A percentile compares a stretch with the other conserved stretches of the same genome.
phyloP scores from a whole-genome alignment of 2,329 filamentous ascomycete species.

The Coniella vitis region DNA sequence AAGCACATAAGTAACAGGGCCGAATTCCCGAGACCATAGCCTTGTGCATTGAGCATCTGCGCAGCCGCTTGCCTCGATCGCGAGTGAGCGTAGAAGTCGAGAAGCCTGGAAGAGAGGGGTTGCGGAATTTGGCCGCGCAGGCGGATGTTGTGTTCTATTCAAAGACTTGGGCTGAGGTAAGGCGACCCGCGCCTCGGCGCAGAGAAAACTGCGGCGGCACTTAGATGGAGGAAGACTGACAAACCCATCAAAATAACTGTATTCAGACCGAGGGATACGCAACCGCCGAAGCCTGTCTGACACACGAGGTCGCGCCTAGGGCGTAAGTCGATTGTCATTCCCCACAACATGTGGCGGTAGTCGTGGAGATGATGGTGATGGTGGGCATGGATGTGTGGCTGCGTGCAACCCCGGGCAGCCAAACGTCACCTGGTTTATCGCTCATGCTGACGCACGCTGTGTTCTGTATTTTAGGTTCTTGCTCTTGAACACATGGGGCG shows the following conservation, averaged over 20 bases:
- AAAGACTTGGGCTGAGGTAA: constrained; percentile 61
- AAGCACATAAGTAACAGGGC: constrained; percentile 37
- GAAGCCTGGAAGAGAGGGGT: constrained; percentile 56
- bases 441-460: constrained; percentile 1
- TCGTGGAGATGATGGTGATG: not conserved
- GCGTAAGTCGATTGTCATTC: constrained; percentile 33
- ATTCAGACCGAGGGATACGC: constrained; percentile 26
- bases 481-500: constrained; percentile 39
- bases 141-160: constrained; percentile 72
- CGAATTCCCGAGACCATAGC: constrained; percentile 56
- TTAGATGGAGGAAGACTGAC: constrained; percentile 3
- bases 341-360: not conserved
- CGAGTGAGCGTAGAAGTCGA: constrained; percentile 65
- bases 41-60: constrained; percentile 51
- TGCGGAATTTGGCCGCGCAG: constrained; percentile 51
- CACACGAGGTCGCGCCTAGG: constrained; percentile 32
- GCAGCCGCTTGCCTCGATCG: constrained; percentile 34
- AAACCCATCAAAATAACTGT: not conserved
- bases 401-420: not conserved
- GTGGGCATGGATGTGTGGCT: not conserved
- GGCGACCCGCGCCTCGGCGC: constrained; percentile 19
- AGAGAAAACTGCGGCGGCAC: not conserved
- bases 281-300: constrained; percentile 43
- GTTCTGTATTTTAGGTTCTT: constrained; percentile 26
- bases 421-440: not conserved